These are phyloP conservation scores for Parietaria judaica DNA, from an alignment of 306 rosid species.

Conservation along the genomic window DNA sequence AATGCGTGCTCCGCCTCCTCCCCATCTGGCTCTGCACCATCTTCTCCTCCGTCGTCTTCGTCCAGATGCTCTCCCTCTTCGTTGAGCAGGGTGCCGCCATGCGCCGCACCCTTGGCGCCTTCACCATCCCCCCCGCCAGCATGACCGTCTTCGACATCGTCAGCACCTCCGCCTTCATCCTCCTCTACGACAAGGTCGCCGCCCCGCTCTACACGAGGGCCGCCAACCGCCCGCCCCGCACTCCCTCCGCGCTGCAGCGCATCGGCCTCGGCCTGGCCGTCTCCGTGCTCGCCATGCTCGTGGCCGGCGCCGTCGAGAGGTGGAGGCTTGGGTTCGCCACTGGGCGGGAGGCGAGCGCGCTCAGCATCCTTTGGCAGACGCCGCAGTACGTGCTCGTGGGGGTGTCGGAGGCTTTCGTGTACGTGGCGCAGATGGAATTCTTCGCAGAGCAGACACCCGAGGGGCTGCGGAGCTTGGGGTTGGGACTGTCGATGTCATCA, in stretches of 20 bases:
- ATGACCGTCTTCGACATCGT: conserved; percentile 53
- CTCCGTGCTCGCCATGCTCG: conserved; percentile 32
- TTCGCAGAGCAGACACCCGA: conserved; percentile 45
- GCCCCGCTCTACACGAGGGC: conserved; percentile 29
- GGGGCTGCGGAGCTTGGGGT: conserved; percentile 47
- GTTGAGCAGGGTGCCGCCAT: conserved; percentile 56
- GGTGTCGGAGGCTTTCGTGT: conserved; percentile 44
- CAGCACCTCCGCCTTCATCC: conserved; percentile 41
- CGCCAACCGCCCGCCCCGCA: conserved; percentile 31
- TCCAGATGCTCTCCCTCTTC: conserved; percentile 50
- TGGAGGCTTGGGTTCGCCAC: conserved; percentile 24
- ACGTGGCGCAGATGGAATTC: conserved; percentile 53
- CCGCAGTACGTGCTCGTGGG: conserved; percentile 52
- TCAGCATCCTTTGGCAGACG: conserved; percentile 57
- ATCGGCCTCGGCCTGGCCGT: conserved; percentile 43
- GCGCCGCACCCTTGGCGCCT: conserved; percentile 30
- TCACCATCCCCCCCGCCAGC: conserved; percentile 54
- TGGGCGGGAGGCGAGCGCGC: conserved; percentile 33
- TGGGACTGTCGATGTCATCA: conserved; percentile 46
- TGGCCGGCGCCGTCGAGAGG: conserved; percentile 42
- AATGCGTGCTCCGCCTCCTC: conserved; percentile 36
- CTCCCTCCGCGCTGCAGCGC: conserved; percentile 36
- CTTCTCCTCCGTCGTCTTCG: conserved; percentile 47
- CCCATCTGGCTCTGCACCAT: conserved; percentile 56
- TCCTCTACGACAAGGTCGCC: conserved; percentile 29